Base-by-base conservation (phyloP, 2,329 filamentous ascomycete genomes). In the Alternaria longipes region DNA sequence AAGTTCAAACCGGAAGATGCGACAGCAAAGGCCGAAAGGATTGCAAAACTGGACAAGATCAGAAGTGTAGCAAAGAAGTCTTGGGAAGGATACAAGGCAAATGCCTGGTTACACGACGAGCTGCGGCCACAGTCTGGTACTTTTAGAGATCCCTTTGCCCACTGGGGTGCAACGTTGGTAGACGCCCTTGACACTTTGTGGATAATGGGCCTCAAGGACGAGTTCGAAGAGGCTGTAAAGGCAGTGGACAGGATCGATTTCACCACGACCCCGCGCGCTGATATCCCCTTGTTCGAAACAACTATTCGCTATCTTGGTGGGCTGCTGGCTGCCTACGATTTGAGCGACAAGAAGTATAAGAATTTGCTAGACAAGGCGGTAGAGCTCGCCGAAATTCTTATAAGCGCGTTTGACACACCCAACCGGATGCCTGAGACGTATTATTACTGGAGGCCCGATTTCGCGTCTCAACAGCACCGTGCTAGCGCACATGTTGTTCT, bases 101-200 rank as follows among this genome's bases (percentile, higher is more conserved):
- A 89, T 70, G 94, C 94, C 11, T 95, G 92, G 88, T 87, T 89
- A 63, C 91, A 96, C 69, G 95, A 98, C 74, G 95, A 98, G 81
- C 80, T 98, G 16, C 85, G 81, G 45, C 95, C 95, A 2, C 83
- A 94, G 9, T 86, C 87, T 30, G 89, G 89, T 53, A 82, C 81
- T 14, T 87, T 83, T 65, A 87, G 87, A 18, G 91, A 97, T 74
- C 92, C 93, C 0, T 98, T 98, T 78, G 94, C 93, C 74, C 92
- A 91, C 51, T 97, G 93, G 93, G 91, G 91, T 18, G 93, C 93
- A 16, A 96, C 93, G 0, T 77, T 97, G 62, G 91, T 97, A 5
- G 93, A 97, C 81, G 59, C 86, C 3, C 81, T 91, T 54, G 90
- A 92, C 72, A 88, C 87, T n/a, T 80, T 92, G 14, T 91, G 89